These are phyloP conservation scores for Paratinospora sagittata DNA, from an alignment of 164 flowering plant species.

Conservation along the genomic window DNA sequence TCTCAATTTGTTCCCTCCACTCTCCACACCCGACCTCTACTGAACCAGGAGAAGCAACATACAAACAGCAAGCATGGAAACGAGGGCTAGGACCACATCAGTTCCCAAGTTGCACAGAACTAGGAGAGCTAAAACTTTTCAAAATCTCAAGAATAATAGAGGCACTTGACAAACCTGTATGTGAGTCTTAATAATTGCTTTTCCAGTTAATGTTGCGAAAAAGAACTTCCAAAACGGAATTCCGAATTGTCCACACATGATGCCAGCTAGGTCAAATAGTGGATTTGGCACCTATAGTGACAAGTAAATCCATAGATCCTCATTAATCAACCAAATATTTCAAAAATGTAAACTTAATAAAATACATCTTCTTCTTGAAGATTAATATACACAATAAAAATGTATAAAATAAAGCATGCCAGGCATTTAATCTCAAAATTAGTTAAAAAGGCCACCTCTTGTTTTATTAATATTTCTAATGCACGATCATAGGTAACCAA, in stretches of 20 bases:
- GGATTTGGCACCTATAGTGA: constrained; percentile 90
- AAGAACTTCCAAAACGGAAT: constrained; percentile 94
- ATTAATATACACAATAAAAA: neutral
- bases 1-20: neutral
- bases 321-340: neutral
- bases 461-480: neutral
- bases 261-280: constrained; percentile 97
- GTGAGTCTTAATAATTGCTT: constrained; percentile 91
- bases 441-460: neutral
- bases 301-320: neutral
- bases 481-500: neutral
- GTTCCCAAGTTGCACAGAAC: neutral
- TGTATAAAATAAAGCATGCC: neutral
- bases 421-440: neutral
- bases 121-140: neutral
- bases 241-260: constrained; percentile 99
- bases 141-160: neutral
- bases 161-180: constrained; percentile 62
- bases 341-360: neutral
- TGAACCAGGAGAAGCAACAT: too few relatives aligned
- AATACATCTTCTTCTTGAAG: neutral
- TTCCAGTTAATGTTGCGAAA: constrained; percentile 82
- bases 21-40: too few relatives aligned
- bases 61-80: too few relatives aligned
- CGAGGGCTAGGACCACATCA: neutral